A percentile compares a stretch with the other conserved stretches of the same genome.
Evolutionary conservation across 345 rosid genomes (phyloP).

Genomic region (Cardamine resedifolia): DNA sequence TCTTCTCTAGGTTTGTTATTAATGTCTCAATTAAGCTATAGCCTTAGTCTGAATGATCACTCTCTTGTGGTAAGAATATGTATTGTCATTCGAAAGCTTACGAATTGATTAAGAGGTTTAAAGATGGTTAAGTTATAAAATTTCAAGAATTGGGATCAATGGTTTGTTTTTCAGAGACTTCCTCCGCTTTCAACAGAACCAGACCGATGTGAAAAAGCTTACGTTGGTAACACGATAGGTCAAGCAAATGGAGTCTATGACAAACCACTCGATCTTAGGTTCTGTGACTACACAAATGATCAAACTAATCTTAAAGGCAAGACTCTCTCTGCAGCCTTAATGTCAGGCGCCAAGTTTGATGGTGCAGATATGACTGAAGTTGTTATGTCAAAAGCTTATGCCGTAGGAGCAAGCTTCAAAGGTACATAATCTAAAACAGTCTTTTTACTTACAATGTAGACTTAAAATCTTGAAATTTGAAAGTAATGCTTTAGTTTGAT

Average conservation of each 20-base stretch:
- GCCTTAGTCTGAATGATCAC: not conserved
- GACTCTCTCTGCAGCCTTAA: slow-evolving; percentile 91
- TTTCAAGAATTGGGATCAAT: slow-evolving; percentile 4
- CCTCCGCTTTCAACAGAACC: slow-evolving; percentile 95
- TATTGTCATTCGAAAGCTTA: not conserved
- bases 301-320: slow-evolving; percentile 87
- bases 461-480: not conserved
- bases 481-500: not conserved
- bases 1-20: not conserved
- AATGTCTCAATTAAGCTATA: not conserved
- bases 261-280: slow-evolving; percentile 92
- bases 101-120: not conserved
- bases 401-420: slow-evolving; percentile 94
- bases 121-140: not conserved
- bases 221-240: slow-evolving; percentile 91
- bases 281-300: slow-evolving; percentile 83
- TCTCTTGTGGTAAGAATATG: not conserved
- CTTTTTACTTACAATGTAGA: not conserved
- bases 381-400: slow-evolving; percentile 98
- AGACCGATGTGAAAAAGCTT: slow-evolving; percentile 82
- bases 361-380: slow-evolving; percentile 98
- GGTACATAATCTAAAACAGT: slow-evolving; percentile 46
- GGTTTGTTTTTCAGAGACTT: slow-evolving; percentile 63
- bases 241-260: slow-evolving; percentile 98
- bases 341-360: slow-evolving; percentile 95